Base-by-base conservation (phyloP, 1,139 yeast genomes). In the Protomyces pachydermus region DNA sequence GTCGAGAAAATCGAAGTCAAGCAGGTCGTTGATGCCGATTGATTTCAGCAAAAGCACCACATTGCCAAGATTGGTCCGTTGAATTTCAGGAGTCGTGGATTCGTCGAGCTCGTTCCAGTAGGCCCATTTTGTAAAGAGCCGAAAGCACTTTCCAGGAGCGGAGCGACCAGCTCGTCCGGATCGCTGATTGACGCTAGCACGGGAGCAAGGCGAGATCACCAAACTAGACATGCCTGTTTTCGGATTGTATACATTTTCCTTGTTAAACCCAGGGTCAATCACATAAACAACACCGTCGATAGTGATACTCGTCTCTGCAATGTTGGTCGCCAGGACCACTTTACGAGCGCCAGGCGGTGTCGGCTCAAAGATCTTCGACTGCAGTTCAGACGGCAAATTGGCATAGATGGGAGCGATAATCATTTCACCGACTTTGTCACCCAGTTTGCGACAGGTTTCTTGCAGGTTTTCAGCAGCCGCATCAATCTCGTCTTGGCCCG, bases 401-500 rank as follows among this genome's bases (percentile, higher is more conserved):
- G 93, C 82, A 74, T 91, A 93, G 2, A 93, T 95, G 0, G 98
- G 98, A n/a, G 91, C 75, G 14, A 91, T 84, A 23, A 89, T 77
- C 58, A 91, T 77, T 65, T 89, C 95, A 23, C 68, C 58, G 37
- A 86, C 81, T 69, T 80, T 81, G 6, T 79, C 74, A 0, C 95
- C 95, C 35, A 91, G 76, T 68, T 84, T 86, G 12, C 77, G 76
- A 45, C 83, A 77, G 0, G 95, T 86, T 46, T 87, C 93, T 8
- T 79, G 75, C 38, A 93, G 74, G 61, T 82, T 84, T 65, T 87
- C 93, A 56, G 87, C 90, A 80, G 88, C 82, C 1, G 83, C 79
- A 72, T 91, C 97, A 66, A 93, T 93, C 71, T 93, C 98, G 64
- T 91, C 98, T 74, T 91, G 97, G 57, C 98, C 71, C 0, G 96